Evolutionary conservation across 768 basidiomycete genomes (phyloP).

Genomic region (Crassisporium funariophilum): DNA sequence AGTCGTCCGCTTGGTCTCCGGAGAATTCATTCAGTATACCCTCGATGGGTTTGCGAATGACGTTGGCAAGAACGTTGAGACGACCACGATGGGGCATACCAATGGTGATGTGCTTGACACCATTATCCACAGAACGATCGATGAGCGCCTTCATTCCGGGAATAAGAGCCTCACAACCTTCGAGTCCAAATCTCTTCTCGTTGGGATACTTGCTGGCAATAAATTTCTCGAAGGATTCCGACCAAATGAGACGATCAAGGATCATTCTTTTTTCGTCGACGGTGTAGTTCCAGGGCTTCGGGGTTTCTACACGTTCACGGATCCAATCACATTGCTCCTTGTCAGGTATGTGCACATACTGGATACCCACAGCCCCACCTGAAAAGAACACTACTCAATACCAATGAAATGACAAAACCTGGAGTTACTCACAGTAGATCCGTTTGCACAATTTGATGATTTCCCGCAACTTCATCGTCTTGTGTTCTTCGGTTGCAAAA

Average conservation of each 20-base stretch:
- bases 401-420: neutral
- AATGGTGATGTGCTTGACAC: conserved; percentile 94
- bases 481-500: conserved; percentile 84
- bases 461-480: conserved; percentile 87
- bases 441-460: conserved; percentile 89
- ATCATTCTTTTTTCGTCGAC: conserved; percentile 99
- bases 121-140: conserved; percentile 95
- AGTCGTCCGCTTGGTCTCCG: conserved; percentile 68
- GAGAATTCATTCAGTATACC: conserved; percentile 97
- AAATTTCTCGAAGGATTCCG: conserved; percentile 99
- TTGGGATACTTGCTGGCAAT: conserved; percentile 98
- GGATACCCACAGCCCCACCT: conserved; percentile 89
- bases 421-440: conserved; percentile 80
- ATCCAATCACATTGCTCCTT: conserved; percentile 99
- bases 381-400: conserved; percentile 13
- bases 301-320: conserved; percentile 91
- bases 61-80: conserved; percentile 96
- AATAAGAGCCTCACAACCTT: conserved; percentile 96
- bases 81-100: conserved; percentile 99
- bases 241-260: conserved; percentile 98
- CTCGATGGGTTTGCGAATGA: conserved; percentile 97
- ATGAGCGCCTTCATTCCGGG: conserved; percentile 99
- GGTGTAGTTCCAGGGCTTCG: conserved; percentile 96
- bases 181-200: conserved; percentile 98
- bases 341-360: conserved; percentile 96